phyloP scores from a whole-genome alignment of 2,329 filamentous ascomycete genomes.

The Aspergillus melleus region DNA sequence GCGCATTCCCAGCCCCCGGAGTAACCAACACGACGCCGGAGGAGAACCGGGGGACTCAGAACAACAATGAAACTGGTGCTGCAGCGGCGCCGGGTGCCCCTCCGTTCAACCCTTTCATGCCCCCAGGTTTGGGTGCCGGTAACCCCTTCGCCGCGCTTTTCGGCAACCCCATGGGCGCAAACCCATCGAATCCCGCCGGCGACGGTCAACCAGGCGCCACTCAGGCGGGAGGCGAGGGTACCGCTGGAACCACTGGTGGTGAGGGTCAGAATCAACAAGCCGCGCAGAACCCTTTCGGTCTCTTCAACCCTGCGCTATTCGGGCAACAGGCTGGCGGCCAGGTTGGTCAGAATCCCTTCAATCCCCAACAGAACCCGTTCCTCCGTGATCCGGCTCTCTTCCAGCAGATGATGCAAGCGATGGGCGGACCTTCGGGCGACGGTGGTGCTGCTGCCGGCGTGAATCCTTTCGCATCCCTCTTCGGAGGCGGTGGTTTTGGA shows the following conservation, averaged over 20 bases:
- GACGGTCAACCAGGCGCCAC: constrained; percentile 29
- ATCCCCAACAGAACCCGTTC: constrained; percentile 53
- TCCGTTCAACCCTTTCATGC: constrained; percentile 33
- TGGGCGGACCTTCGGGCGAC: constrained; percentile 39
- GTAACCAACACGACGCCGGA: constrained; percentile 80
- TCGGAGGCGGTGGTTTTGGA: constrained; percentile 50
- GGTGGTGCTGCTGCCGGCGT: constrained; percentile 26
- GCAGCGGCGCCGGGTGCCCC: constrained; percentile 43
- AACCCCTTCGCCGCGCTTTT: constrained; percentile 66
- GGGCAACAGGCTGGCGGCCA: constrained; percentile 20
- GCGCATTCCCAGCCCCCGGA: constrained; percentile 83
- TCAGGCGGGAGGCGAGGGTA: constrained; percentile 30
- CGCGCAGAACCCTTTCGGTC: constrained; percentile 66
- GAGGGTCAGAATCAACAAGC: constrained; percentile 39
- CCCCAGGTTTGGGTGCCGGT: constrained; percentile 26
- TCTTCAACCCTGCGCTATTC: constrained; percentile 51
- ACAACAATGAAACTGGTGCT: constrained; percentile 38
- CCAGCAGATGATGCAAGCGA: constrained; percentile 55
- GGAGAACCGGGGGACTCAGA: constrained; percentile 41
- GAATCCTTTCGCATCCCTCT: constrained; percentile 49
- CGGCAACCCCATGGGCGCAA: constrained; percentile 32
- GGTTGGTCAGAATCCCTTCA: constrained; percentile 49
- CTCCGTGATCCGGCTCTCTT: constrained; percentile 62
- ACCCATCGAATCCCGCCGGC: constrained; percentile 29
- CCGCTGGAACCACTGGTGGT: constrained; percentile 29